These are phyloP conservation scores for Schoenoplectus triqueter DNA, from an alignment of 202 grass and related monocot species.

Conservation along the genomic window DNA sequence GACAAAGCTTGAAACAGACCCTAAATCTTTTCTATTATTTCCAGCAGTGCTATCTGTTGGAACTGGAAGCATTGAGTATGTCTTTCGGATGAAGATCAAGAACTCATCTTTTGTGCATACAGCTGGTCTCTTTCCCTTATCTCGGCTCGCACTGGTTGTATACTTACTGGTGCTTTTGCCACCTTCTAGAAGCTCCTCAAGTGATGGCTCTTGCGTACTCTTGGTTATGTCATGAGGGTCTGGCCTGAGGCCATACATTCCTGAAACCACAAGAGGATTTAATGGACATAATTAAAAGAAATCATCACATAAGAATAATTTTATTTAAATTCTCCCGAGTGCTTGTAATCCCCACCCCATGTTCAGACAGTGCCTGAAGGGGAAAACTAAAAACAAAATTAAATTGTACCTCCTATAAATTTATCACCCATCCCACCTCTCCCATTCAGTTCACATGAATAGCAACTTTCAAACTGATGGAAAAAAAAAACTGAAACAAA, in stretches of 20 bases:
- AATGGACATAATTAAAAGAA: not conserved
- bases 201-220: slow-evolving; percentile 65
- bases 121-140: slow-evolving; percentile 68
- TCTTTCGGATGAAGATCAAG: slow-evolving; percentile 65
- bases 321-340: slow-evolving; percentile 27
- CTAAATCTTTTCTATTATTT: slow-evolving; percentile 54
- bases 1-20: slow-evolving; percentile 51
- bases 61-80: slow-evolving; percentile 70
- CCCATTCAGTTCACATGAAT: not conserved
- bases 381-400: not conserved
- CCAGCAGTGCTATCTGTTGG: slow-evolving; percentile 39
- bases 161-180: slow-evolving; percentile 60
- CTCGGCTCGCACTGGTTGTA: slow-evolving; percentile 56
- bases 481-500: not conserved
- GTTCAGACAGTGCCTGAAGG: not conserved
- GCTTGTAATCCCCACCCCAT: not conserved
- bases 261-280: slow-evolving; percentile 59
- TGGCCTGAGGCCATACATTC: slow-evolving; percentile 68
- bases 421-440: not conserved
- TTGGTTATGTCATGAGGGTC: slow-evolving; percentile 79
- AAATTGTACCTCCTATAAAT: not conserved
- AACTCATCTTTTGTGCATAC: slow-evolving; percentile 64
- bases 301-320: slow-evolving; percentile 19
- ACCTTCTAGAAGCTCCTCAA: slow-evolving; percentile 72
- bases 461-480: slow-evolving; percentile 24